A percentile compares a stretch with the other conserved stretches of the same genome.
Evolutionary conservation across 1,284 basidiomycete species (phyloP).

Genomic region (Ceratobasidium sp.): DNA sequence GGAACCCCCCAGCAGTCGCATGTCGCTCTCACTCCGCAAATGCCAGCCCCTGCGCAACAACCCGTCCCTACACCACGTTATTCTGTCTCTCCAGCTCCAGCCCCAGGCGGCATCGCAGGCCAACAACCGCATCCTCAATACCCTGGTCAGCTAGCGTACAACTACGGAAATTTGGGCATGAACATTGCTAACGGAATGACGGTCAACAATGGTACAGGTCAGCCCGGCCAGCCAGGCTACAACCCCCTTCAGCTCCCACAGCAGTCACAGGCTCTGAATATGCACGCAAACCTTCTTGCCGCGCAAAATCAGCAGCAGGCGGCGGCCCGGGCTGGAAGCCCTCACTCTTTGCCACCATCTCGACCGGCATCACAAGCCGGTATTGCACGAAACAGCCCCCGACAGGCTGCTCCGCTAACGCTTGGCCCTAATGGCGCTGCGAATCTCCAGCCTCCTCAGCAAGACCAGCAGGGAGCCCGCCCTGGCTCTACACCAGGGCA

Average conservation of each 20-base stretch:
- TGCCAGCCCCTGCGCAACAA: constrained; percentile 16
- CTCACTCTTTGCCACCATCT: constrained; percentile 33
- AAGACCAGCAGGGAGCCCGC: constrained; percentile 11
- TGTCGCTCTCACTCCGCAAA: constrained; percentile 11
- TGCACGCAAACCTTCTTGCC: constrained; percentile 27
- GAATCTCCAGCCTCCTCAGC: constrained; percentile 26
- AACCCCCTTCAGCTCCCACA: constrained; percentile 24
- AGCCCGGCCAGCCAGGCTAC: constrained; percentile 5
- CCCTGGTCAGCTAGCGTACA: constrained; percentile 39
- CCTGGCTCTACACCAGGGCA: constrained; percentile 19
- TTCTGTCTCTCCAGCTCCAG: constrained; percentile 23
- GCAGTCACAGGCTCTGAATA: constrained; percentile 26
- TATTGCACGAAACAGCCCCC: constrained; percentile 33
- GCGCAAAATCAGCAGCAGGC: constrained; percentile 38
- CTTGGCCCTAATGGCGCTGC: constrained; percentile 17
- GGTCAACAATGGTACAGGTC: constrained; percentile 42
- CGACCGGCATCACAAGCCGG: constrained; percentile 30
- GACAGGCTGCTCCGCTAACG: constrained; percentile 3
- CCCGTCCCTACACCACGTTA: constrained; percentile 26
- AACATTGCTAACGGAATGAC: constrained; percentile 44
- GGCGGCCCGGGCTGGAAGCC: constrained; percentile 22
- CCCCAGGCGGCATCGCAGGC: constrained; percentile 2
- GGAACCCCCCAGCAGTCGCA: constrained; percentile 35
- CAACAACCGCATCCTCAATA: constrained; percentile 28
- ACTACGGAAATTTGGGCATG: constrained; percentile 36